A percentile compares a stretch with the other conserved stretches of the same genome.
Evolutionary conservation across 139 green algal species (phyloP).

Genomic region (Mychonastes homosphaera): DNA sequence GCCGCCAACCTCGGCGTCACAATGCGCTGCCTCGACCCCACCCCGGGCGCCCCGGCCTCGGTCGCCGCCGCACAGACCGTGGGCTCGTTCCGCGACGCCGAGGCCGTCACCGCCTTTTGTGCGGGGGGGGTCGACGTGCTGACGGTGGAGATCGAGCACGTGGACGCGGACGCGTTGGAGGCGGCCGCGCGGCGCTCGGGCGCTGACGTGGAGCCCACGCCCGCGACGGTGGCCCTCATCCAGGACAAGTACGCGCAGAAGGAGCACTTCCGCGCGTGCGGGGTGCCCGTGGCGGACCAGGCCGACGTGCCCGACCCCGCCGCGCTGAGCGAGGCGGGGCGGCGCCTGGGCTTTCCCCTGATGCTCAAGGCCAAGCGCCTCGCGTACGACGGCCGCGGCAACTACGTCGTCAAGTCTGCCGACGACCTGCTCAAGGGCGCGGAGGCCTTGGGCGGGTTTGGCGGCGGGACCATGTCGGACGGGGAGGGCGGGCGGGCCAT

Average conservation of each 20-base stretch:
- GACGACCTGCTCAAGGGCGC: conserved; percentile 52
- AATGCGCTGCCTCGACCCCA: conserved; percentile 83
- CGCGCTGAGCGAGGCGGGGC: conserved; percentile 22
- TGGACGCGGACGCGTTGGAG: conserved; percentile 78
- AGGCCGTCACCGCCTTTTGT: conserved; percentile 63
- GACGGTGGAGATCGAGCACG: conserved; percentile 98
- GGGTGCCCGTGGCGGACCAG: conserved; percentile 73
- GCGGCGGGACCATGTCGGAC: too few species aligned
- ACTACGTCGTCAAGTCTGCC: conserved; percentile 57
- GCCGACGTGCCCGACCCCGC: conserved; percentile 24
- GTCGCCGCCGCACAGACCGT: conserved; percentile 60
- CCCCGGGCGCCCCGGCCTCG: conserved; percentile 59
- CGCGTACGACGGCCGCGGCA: conserved; percentile 90
- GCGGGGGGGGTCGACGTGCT: conserved; percentile 70
- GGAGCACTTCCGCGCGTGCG: conserved; percentile 62
- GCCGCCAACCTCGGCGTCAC: conserved; percentile 80
- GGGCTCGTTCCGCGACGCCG: conserved; percentile 66
- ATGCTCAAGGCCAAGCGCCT: conserved; percentile 90
- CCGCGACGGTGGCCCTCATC: conserved; percentile 55
- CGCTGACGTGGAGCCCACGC: conserved; percentile 73
- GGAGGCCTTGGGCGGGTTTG: conserved; percentile 55
- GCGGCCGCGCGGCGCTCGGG: conserved; percentile 24
- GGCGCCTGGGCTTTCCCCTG: conserved; percentile 77
- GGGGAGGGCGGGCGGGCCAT: too few species aligned
- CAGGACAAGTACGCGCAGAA: conserved; percentile 96